These are phyloP conservation scores for Aspergillus awamori DNA, from an alignment of 2,329 filamentous ascomycete genomes.

Conservation along the genomic window DNA sequence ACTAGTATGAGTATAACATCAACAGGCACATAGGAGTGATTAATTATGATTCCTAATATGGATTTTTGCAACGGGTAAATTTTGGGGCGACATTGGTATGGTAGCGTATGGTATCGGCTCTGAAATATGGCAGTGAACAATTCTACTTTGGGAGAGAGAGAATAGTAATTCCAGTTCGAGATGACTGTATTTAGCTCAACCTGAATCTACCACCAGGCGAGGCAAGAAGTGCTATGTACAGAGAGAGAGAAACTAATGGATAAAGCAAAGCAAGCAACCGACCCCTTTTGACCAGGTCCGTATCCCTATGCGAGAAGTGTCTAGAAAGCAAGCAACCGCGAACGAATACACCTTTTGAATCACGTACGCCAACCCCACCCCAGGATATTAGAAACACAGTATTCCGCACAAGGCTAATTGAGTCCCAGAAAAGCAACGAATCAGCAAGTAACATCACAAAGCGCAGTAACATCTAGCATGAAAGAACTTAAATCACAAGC, in stretches of 20 bases:
- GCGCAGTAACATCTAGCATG: background rate
- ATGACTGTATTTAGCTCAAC: background rate
- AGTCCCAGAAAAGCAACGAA: background rate
- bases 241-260: background rate
- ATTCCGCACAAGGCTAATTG: conserved; percentile 1
- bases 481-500: background rate
- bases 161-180: too few species aligned
- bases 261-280: background rate
- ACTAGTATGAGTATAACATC: too few species aligned
- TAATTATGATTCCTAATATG: too few species aligned
- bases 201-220: background rate
- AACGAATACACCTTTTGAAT: conserved; percentile 1
- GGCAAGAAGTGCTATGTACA: background rate
- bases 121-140: too few species aligned
- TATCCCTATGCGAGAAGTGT: background rate
- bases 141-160: too few species aligned
- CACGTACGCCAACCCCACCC: background rate
- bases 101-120: too few species aligned
- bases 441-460: background rate
- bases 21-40: too few species aligned
- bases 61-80: too few species aligned
- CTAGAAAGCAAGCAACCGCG: background rate
- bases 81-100: too few species aligned
- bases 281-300: conserved; percentile 1
- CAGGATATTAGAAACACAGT: conserved; percentile 2